Evolutionary conservation across 2,329 filamentous ascomycete species (phyloP), one percentile per base, ranked within the genome.

Genomic region (Pseudocercospora musae): DNA sequence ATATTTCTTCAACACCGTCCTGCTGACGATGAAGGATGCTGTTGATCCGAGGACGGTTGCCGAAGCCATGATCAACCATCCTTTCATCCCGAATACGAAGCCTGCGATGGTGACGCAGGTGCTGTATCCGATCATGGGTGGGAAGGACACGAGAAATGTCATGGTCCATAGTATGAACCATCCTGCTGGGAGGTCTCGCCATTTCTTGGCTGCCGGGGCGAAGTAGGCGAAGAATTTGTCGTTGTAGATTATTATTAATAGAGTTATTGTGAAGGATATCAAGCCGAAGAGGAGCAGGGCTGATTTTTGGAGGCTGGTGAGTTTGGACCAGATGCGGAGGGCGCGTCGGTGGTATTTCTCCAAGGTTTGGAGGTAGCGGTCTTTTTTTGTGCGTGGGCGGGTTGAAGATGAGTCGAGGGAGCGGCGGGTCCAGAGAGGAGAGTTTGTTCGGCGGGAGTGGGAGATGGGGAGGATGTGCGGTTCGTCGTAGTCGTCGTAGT

Each of bases 91-190:
- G 74, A 88, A 91, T 15, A 91, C 84, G 71, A 90, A 91, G 0
- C 89, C 89, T 3, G 86, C 80, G 20, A 89, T 81, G 1, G 88
- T 90, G 29, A 89, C 81, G 70, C 89, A 88, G 1, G 89, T 91
- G 64, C 89, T 91, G 80, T 96, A 96, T 13, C 93, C 93, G 66
- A 97, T 89, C 70, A 96, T 77, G 1, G 93, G 93, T 20, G 93
- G 93, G 75, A 96, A 96, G 1, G 89, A 91, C 15, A 92, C 89
- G 44, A 84, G 74, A 74, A 93, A 92, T 37, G 90, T 88, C 69
- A 91, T 79, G 31, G 84, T 75, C 85, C 92, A 96, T 42, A 95
- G 81, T 55, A 97, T 84, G 63, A 87, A 76, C 81, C 87, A 90
- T 48, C 92, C 94, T 57, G 84, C 87, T 0, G 81, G 84, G 4